Evolutionary conservation across 352 stramenopile species (phyloP), one percentile per base, ranked within the genome.

Genomic region (Globisporangium apiculatum): DNA sequence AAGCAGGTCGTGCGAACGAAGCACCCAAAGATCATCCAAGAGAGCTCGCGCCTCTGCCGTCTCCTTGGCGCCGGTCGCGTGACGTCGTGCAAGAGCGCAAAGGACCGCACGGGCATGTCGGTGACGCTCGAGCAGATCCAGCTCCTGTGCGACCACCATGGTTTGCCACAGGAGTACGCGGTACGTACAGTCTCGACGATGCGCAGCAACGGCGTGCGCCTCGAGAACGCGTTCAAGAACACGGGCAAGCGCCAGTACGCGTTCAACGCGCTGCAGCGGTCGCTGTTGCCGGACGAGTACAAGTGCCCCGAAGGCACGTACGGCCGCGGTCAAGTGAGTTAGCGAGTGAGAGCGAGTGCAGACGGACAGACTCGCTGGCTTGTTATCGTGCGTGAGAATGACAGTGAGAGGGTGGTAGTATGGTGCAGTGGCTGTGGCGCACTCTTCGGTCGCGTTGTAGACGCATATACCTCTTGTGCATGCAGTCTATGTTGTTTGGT

Each of bases 31-130:
- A 91, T 91, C 52, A 79, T 91, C 53, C 81, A 91, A 64, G 64
- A 85, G 47, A 75, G 76, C 31, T 86, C 74, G 2, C 68, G 68
- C 4, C 60, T 91, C 48, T 89, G 76, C 24, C 86, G 95, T 49
- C 73, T 89, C 54, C 66, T 99, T 7, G 86, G 88, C 17, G 94
- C 86, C 49, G 92, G 88, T 1, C 86, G 88, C 40, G 77, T 95
- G 38, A 95, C 96, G 4, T 98, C 96, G 55, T 98, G 95, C 75
- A 98, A 98, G 67, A 96, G 76, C 65, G 94, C 93, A 8, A 99
- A 98, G 65, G 94, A 99, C 74, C 87, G 95, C 54, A 98, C 95
- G 15, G 84, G 87, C 31, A 99, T 99, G 95, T 94, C 95, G 31
- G 84, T 98, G 41, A 98, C 94, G 15, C 89, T 97, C 40, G 96